Percentiles rank a stretch among this genome's conserved stretches.
phyloP scores from a whole-genome alignment of 2,329 filamentous ascomycete species.

The Metarhizium humberi region DNA sequence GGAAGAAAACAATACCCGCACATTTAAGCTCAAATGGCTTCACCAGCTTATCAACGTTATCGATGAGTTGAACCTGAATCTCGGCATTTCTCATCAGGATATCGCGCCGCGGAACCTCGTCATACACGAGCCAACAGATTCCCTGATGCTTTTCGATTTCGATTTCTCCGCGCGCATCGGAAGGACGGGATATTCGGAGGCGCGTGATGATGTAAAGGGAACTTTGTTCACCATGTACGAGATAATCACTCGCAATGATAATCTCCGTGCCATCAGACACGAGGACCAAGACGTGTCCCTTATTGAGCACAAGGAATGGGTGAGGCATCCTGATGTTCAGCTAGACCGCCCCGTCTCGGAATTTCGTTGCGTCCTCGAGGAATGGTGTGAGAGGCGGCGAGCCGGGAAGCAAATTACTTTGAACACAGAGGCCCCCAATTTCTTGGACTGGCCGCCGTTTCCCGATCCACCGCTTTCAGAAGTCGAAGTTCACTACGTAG shows the following conservation, averaged over 20 bases:
- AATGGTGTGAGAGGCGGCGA: constrained; percentile 16
- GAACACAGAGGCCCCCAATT: constrained; percentile 2
- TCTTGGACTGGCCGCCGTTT: constrained; percentile 3
- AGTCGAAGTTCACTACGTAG: background rate
- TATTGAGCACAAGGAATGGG: constrained; percentile 17
- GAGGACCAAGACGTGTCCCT: constrained; percentile 15
- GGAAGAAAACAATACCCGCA: constrained; percentile 16
- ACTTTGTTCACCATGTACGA: constrained; percentile 26
- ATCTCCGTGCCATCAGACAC: constrained; percentile 12
- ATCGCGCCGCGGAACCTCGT: constrained; percentile 27
- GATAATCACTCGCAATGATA: constrained; percentile 22
- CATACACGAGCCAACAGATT: constrained; percentile 21
- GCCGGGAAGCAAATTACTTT: constrained; percentile 4
- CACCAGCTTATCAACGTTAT: constrained; percentile 24
- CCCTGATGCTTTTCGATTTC: constrained; percentile 28
- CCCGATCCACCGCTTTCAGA: constrained; percentile 1
- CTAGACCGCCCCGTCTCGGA: constrained; percentile 21
- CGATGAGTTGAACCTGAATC: constrained; percentile 26
- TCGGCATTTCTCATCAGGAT: constrained; percentile 29
- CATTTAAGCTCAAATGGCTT: constrained; percentile 26
- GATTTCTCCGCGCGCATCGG: constrained; percentile 16
- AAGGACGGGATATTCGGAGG: constrained; percentile 4
- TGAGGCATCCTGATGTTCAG: constrained; percentile 19
- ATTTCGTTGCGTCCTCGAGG: constrained; percentile 16
- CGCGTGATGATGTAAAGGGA: constrained; percentile 22